A percentile compares a stretch with the other conserved stretches of the same genome.
These are phyloP conservation scores for Clonostachys rosea DNA, from an alignment of 2,329 filamentous ascomycete species.

Conservation along the genomic window DNA sequence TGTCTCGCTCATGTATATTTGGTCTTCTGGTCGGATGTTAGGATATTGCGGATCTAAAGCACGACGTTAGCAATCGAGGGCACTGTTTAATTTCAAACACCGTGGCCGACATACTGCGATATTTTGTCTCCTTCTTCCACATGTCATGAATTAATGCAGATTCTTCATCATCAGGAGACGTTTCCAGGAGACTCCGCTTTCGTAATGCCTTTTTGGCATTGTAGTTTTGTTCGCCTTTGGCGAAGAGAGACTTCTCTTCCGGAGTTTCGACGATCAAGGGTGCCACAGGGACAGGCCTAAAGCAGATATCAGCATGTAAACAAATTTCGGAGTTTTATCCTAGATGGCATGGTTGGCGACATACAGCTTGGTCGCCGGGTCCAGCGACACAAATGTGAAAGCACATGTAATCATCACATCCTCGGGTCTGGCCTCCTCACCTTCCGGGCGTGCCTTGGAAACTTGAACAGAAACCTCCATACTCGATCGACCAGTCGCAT, in stretches of 20 bases:
- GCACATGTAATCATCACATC: conserved; percentile 38
- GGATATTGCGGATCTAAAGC: conserved; percentile 12
- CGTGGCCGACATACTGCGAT: too few species aligned
- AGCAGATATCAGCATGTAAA: too few species aligned
- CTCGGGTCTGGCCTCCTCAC: conserved; percentile 41
- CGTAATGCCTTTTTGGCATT: conserved; percentile 13
- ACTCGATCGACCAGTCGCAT: conserved; percentile 68
- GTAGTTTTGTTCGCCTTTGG: conserved; percentile 16
- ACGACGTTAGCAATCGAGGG: too few species aligned
- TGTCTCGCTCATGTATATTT: conserved; percentile 17
- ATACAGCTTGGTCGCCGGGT: conserved; percentile 17
- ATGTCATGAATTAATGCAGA: conserved; percentile 19
- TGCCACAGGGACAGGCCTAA: too few species aligned
- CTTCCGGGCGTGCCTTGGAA: conserved; percentile 58
- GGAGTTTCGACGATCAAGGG: conserved; percentile 7
- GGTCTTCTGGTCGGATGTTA: conserved; percentile 15
- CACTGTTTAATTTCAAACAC: too few species aligned
- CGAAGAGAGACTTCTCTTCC: conserved; percentile 18
- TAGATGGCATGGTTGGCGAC: conserved; percentile 13
- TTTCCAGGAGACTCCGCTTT: conserved; percentile 14
- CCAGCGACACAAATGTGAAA: conserved; percentile 21
- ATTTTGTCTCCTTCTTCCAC: conserved; percentile 6
- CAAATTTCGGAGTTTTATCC: background rate
- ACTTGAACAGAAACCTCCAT: conserved; percentile 73
- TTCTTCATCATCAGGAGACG: conserved; percentile 17